Evolutionary conservation across 306 rosid species (phyloP), one percentile per base, ranked within the genome.

Genomic region (Citrullus colocynthis): DNA sequence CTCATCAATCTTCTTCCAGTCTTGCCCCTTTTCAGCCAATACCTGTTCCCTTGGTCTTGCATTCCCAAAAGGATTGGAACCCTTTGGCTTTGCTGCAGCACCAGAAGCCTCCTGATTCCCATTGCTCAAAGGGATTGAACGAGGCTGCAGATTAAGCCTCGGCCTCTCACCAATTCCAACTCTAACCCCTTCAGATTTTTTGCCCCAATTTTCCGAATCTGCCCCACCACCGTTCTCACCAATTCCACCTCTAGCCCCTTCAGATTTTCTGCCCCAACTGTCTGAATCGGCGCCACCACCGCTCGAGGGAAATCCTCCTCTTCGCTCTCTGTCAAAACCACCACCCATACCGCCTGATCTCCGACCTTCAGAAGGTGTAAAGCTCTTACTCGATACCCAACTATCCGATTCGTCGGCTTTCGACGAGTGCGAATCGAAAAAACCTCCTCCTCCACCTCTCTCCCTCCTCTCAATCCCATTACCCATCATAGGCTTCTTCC

Each of bases 1-100:
- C 84, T 92, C 95, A 51, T 94, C 96, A 82, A 92, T 88, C 88
- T 89, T 88, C 90, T 92, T 94, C 95, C 93, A 92, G 79, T 94
- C 97, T 75, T 87, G 89, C 41, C 96, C 98, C 55, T 94, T 90
- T 90, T 88, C 96, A 0, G 95, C 97, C 90, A 94, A 85, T 60
- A 94, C 98, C 89, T 94, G 91, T 82, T 94, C 98, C 60, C 97
- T 92, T 2, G 98, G 98, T 88, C 96, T 90, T 0, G 97, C 98
- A 42, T 78, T 93, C 6, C 98, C 98, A 20, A 94, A 94, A 0
- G 96, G 98, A 57, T 85, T 91, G 3, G 89, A 37, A 9, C 91
- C 87, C 84, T 86, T 88, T 1, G 91, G 90, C 87, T 85, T 94
- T 3, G 61, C 80, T 21, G 21, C 82, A 17, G 70, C 55, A 39